A percentile compares a stretch with the other conserved stretches of the same genome.
phyloP scores from a whole-genome alignment of 176 grass and related monocot genomes.

The Melocanna baccifera region DNA sequence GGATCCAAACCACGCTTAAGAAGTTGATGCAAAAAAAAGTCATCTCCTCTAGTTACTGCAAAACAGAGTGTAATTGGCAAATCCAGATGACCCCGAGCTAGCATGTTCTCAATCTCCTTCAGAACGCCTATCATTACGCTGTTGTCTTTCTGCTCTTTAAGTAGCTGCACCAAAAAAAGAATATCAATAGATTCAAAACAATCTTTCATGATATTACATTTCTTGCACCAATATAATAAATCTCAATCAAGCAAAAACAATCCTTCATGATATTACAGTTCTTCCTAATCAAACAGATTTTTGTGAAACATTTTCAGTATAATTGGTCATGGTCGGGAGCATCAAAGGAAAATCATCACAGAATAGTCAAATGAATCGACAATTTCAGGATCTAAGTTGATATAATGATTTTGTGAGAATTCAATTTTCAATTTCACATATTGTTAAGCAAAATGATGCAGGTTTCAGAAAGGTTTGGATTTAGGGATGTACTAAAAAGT shows the following conservation, averaged over 20 bases:
- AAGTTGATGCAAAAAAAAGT: slow-evolving; percentile 73
- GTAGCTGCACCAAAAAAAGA: slow-evolving; percentile 43
- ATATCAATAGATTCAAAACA: background rate
- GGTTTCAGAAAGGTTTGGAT: background rate
- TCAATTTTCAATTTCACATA: background rate
- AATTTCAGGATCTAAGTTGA: background rate
- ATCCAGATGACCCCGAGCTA: slow-evolving; percentile 70
- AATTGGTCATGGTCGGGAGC: background rate
- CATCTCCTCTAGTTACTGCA: slow-evolving; percentile 74
- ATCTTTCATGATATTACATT: background rate
- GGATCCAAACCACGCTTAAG: slow-evolving; percentile 71
- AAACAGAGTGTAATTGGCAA: slow-evolving; percentile 82
- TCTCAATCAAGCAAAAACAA: background rate
- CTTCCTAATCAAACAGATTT: background rate
- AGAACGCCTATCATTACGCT: slow-evolving; percentile 54
- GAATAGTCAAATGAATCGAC: background rate
- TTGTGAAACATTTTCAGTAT: background rate
- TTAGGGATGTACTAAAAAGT: background rate
- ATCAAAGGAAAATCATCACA: background rate
- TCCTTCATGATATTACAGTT: background rate
- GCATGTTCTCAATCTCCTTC: slow-evolving; percentile 89
- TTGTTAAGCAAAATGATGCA: background rate
- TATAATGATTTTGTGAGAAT: background rate
- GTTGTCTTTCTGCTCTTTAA: slow-evolving; percentile 60
- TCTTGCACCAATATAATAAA: background rate